Evolutionary conservation across 2,329 filamentous ascomycete species (phyloP).

Genomic region (Alternaria alternata): DNA sequence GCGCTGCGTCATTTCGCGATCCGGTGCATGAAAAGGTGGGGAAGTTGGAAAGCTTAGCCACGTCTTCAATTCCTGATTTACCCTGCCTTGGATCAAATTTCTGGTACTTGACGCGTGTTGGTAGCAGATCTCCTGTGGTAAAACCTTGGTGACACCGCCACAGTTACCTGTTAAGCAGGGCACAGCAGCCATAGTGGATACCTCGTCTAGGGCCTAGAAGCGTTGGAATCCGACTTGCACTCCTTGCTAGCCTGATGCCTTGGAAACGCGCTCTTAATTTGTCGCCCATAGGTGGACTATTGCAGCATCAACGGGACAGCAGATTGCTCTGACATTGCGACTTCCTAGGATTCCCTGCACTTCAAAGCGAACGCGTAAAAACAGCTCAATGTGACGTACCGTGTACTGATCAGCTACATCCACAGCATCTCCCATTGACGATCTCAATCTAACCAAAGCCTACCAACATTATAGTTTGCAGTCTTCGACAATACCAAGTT

Average conservation of each 20-base stretch:
- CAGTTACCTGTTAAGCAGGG: constrained; percentile 29
- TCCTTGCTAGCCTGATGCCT: constrained; percentile 1
- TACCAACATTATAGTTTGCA: neutral
- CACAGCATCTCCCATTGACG: neutral
- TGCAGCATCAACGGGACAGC: constrained; percentile 1
- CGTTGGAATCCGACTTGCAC: constrained; percentile 13
- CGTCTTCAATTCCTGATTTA: constrained; percentile 34
- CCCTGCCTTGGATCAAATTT: constrained; percentile 11
- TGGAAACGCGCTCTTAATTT: constrained; percentile 19
- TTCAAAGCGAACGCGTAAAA: neutral
- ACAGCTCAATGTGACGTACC: constrained; percentile 10
- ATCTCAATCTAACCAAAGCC: constrained; percentile 1
- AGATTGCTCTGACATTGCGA: constrained; percentile 14
- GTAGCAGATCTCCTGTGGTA: constrained; percentile 7
- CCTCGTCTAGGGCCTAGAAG: constrained; percentile 25
- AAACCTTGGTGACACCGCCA: constrained; percentile 19
- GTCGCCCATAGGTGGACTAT: constrained; percentile 21
- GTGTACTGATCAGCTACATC: neutral
- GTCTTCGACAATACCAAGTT: neutral
- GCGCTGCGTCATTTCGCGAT: constrained; percentile 38
- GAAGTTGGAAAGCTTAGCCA: constrained; percentile 35
- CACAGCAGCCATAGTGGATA: constrained; percentile 10
- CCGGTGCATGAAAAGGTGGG: constrained; percentile 28
- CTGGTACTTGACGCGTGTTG: constrained; percentile 12
- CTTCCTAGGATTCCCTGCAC: neutral